These are phyloP conservation scores for Paramyrothecium roridum DNA, from an alignment of 2,329 filamentous ascomycete species.

Conservation along the genomic window DNA sequence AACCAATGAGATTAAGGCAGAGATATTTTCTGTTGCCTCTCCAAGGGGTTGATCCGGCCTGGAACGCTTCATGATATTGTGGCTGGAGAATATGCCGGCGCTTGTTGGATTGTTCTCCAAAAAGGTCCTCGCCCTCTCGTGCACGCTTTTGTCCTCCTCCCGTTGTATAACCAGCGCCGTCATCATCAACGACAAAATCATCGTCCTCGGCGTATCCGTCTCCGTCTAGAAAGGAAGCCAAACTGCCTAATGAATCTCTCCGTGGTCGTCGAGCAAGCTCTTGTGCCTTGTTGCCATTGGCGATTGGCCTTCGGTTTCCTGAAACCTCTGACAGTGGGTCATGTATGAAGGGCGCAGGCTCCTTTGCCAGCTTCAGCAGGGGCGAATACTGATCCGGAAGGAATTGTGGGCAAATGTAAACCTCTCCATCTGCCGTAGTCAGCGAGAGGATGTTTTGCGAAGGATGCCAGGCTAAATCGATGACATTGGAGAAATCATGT, in stretches of 20 bases:
- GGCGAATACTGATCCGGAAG: constrained; percentile 55
- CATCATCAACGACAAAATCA: constrained; percentile 92
- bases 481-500: constrained; percentile 77
- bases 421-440: constrained; percentile 86
- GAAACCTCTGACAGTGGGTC: constrained; percentile 71
- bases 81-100: constrained; percentile 52
- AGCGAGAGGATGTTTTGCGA: constrained; percentile 86
- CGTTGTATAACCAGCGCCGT: constrained; percentile 83
- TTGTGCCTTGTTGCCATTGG: constrained; percentile 53
- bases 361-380: constrained; percentile 55
- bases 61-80: constrained; percentile 78
- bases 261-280: constrained; percentile 47
- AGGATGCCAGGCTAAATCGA: constrained; percentile 88
- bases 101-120: constrained; percentile 42
- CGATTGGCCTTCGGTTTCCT: constrained; percentile 56
- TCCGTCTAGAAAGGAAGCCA: constrained; percentile 77
- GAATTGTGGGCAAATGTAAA: constrained; percentile 82
- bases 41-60: constrained; percentile 95
- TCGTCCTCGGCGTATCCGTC: constrained; percentile 55
- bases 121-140: constrained; percentile 50
- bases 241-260: constrained; percentile 66
- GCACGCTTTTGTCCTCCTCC: constrained; percentile 48
- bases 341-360: constrained; percentile 83
- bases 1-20: constrained; percentile 88
- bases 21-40: constrained; percentile 90